A percentile compares a stretch with the other conserved stretches of the same genome.
phyloP scores from a whole-genome alignment of 2,329 filamentous ascomycete species.

The Aspergillus alliaceus region DNA sequence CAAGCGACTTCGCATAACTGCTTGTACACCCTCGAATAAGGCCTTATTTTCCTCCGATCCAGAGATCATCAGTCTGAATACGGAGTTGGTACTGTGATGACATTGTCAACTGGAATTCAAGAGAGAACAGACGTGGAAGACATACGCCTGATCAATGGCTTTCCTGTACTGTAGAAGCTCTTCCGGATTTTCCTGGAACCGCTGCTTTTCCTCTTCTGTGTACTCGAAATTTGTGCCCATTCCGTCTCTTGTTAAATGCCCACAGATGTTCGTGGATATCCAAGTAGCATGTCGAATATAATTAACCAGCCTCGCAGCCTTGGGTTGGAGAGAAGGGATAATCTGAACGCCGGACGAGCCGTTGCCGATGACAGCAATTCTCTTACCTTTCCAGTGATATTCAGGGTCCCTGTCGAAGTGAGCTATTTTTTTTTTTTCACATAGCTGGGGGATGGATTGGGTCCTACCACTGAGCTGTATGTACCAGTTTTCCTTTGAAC shows the following conservation, averaged over 20 bases:
- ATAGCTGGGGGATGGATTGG: background rate
- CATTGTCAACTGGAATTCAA: background rate
- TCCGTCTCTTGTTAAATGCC: constrained; percentile 23
- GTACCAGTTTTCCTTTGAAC: constrained; percentile 37
- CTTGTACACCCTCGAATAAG: background rate
- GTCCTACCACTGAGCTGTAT: constrained; percentile 37
- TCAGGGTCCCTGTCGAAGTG: constrained; percentile 23
- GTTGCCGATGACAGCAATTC: constrained; percentile 35
- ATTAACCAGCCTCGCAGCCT: constrained; percentile 22
- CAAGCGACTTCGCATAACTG: constrained; percentile 21
- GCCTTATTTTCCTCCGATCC: constrained; percentile 10
- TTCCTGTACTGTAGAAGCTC: constrained; percentile 22
- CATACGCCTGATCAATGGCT: constrained; percentile 20
- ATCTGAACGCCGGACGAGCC: constrained; percentile 34
- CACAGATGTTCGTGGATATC: constrained; percentile 22
- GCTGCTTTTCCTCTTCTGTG: constrained; percentile 23
- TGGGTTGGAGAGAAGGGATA: constrained; percentile 16
- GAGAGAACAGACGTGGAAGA: background rate
- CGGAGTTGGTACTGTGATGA: constrained; percentile 8
- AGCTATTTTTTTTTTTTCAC: background rate
- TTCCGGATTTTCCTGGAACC: constrained; percentile 18
- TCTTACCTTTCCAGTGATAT: constrained; percentile 23
- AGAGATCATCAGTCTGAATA: constrained; percentile 16
- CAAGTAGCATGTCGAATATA: constrained; percentile 32
- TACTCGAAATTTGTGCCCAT: constrained; percentile 22